Evolutionary conservation across 768 basidiomycete species (phyloP), one percentile per base, ranked within the genome.

Genomic region (Clitopilus hobsonii): DNA sequence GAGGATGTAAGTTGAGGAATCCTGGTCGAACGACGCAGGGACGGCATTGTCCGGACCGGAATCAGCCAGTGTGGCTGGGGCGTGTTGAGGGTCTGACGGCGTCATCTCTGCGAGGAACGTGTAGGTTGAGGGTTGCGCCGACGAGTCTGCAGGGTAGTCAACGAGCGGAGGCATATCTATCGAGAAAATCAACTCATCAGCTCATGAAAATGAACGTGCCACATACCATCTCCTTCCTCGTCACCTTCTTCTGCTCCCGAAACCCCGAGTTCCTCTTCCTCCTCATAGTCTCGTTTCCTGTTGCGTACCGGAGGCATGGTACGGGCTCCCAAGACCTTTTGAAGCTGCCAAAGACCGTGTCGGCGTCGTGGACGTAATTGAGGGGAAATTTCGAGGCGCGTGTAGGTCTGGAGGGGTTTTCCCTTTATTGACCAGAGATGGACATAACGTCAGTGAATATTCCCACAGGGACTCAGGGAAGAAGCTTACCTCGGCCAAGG

Each of bases 21-120:
- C 50, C 13, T 49, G 59, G 53, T 62, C 57, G 61, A 55, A 62
- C 64, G 47, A 47, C 38, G 38, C 11, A 13, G 38, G 55, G 53
- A 22, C 57, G 49, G 53, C 8, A 18, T 27, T 56, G 14, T 23
- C 56, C 7, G 45, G 47, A 24, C 50, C 49, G 16, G 49, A 28
- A 7, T 49, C 63, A 47, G 61, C 57, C 50, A 61, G 60, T 5
- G 63, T 56, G 38, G 63, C 55, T 25, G 65, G 14, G 62, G 51
- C 64, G 61, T 18, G 56, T 27, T 55, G 66, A 59, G 52, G 10
- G 2, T 47, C 11, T 6, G 28, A 28, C 49, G 83, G 78, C 4
- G 78, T 77, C 74, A 83, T 45, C 63, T 82, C 79, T 24, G 78
- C 74, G 63, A 78, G 78, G 69, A 87, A 86, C n/a, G 84, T 85